These are phyloP conservation scores for Gamarada debralockiae DNA, from an alignment of 495 filamentous ascomycete genomes.

Conservation along the genomic window DNA sequence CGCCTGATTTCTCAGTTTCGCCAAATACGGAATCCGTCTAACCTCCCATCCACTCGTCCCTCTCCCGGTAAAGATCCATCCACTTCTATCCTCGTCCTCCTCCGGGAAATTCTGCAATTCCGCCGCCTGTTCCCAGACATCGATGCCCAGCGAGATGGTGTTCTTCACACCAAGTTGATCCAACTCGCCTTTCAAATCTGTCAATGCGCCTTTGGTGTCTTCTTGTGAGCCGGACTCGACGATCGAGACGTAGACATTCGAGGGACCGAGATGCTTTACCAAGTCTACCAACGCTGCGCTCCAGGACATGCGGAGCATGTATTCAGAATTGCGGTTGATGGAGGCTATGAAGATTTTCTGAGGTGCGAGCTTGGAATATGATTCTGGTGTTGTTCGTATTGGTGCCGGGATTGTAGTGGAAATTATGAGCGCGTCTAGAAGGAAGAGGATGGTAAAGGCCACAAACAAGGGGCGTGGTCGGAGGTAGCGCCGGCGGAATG, in stretches of 20 bases:
- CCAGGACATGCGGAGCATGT: slow-evolving; percentile 59
- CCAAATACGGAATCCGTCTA: slow-evolving; percentile 66
- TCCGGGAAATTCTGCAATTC: slow-evolving; percentile 47
- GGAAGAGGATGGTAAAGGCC: slow-evolving; percentile 4
- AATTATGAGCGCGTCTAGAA: slow-evolving; percentile 9
- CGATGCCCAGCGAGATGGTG: slow-evolving; percentile 42
- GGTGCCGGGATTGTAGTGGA: not conserved
- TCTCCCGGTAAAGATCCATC: slow-evolving; percentile 54
- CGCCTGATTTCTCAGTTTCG: slow-evolving; percentile 57
- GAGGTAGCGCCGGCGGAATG: slow-evolving; percentile 1
- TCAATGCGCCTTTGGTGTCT: slow-evolving; percentile 59
- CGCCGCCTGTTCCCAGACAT: slow-evolving; percentile 46
- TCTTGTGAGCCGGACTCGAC: slow-evolving; percentile 73
- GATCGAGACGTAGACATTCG: slow-evolving; percentile 68
- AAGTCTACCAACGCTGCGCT: slow-evolving; percentile 55
- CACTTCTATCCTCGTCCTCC: slow-evolving; percentile 36
- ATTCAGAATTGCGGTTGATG: slow-evolving; percentile 68
- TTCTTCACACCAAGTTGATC: slow-evolving; percentile 46
- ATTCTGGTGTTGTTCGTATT: not conserved
- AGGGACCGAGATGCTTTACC: slow-evolving; percentile 49
- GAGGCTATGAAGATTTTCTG: slow-evolving; percentile 58
- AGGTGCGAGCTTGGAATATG: not conserved
- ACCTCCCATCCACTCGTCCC: slow-evolving; percentile 41
- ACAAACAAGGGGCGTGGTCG: slow-evolving; percentile 1
- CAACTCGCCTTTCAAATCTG: slow-evolving; percentile 53